phyloP scores from a whole-genome alignment of 352 stramenopile species.

The Globisporangium alternatum region DNA sequence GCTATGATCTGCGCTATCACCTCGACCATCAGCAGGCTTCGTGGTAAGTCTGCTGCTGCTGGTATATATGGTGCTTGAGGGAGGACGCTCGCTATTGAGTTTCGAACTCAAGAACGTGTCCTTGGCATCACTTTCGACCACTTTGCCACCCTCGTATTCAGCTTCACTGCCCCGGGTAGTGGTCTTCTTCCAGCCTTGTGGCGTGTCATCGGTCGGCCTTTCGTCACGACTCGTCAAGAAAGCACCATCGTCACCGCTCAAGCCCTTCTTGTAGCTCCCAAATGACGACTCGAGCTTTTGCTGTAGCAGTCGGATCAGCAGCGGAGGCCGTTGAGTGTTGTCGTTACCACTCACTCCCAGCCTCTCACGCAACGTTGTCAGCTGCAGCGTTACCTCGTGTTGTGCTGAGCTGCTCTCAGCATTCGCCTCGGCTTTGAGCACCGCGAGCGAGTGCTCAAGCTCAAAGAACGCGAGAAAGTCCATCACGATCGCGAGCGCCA shows the following conservation, averaged over 20 bases:
- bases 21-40: background rate
- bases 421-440: slow-evolving; percentile 48
- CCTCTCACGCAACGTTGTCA: slow-evolving; percentile 16
- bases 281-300: background rate
- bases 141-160: background rate
- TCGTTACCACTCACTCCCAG: slow-evolving; percentile 5
- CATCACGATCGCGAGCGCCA: slow-evolving; percentile 48
- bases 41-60: background rate
- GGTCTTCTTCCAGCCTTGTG: background rate
- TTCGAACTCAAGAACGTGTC: background rate
- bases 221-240: background rate
- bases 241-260: background rate
- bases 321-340: slow-evolving; percentile 1
- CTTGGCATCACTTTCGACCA: background rate
- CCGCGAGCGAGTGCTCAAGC: slow-evolving; percentile 49
- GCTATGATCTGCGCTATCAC: background rate
- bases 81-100: background rate
- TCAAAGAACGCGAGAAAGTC: slow-evolving; percentile 63
- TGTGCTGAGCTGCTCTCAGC: background rate
- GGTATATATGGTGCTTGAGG: background rate
- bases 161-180: background rate
- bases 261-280: background rate
- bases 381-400: background rate
- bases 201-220: background rate
- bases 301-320: slow-evolving; percentile 32